Evolutionary conservation across 306 rosid species (phyloP).

Genomic region (Acacia melanoxylon): DNA sequence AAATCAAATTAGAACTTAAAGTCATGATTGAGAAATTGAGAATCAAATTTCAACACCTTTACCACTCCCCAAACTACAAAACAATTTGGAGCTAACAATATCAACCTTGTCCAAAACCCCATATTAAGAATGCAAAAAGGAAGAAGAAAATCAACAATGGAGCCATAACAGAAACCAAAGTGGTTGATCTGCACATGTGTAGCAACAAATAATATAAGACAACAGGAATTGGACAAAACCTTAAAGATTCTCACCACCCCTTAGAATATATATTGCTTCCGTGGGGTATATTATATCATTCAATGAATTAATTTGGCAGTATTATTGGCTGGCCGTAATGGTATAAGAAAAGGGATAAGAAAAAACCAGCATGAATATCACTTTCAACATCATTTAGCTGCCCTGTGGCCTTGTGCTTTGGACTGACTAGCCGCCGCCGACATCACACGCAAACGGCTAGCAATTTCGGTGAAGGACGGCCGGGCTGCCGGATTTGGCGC

Average conservation of each 20-base stretch:
- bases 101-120: neutral
- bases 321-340: neutral
- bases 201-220: neutral
- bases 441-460: slow-evolving; percentile 70
- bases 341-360: neutral
- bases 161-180: neutral
- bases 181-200: neutral
- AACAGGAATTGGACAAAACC: neutral
- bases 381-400: slow-evolving; percentile 37
- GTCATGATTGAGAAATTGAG: neutral
- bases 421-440: slow-evolving; percentile 60
- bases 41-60: neutral
- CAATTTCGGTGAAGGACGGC: slow-evolving; percentile 82
- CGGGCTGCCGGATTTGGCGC: slow-evolving; percentile 74
- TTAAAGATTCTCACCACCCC: neutral
- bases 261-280: slow-evolving; percentile 11
- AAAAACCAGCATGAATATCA: neutral
- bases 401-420: slow-evolving; percentile 43
- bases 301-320: slow-evolving; percentile 24
- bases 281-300: slow-evolving; percentile 19
- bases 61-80: neutral
- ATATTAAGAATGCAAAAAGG: neutral
- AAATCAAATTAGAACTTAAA: neutral
- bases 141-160: neutral
- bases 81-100: neutral